Evolutionary conservation across 78 protist genomes (phyloP), one percentile per base, ranked within the genome.

Genomic region (Emiliania huxleyi): DNA sequence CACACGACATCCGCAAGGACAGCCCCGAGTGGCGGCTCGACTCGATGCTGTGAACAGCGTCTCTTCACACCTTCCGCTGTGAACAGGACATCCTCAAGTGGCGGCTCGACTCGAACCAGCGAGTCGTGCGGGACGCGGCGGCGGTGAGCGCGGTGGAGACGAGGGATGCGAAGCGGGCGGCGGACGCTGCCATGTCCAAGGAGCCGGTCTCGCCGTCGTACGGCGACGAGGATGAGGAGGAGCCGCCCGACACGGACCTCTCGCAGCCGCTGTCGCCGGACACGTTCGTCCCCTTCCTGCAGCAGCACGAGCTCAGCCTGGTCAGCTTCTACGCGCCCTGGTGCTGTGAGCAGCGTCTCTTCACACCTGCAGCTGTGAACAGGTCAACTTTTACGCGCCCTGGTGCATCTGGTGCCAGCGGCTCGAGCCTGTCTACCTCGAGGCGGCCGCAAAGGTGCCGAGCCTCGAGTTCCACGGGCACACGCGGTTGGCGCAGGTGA

Each of bases 311-410:
- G n/a, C 52, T 81, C 37, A 26, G 12, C 29, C 18, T 81, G 6
- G 89, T 81, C 89, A 81, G 44, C 89, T 81, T 81, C 89, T 81
- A n/a, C 55, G 89, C 89, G 55, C 89, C 89, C 38, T 81, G 89
- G 89, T n/a, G n/a, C n/a, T n/a, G n/a, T n/a, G n/a, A n/a, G n/a
- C n/a, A n/a, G n/a, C n/a, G n/a, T n/a, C n/a, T n/a, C n/a, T n/a
- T n/a, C n/a, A n/a, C n/a, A n/a, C n/a, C n/a, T n/a, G n/a, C n/a
- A n/a, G n/a, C n/a, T n/a, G n/a, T n/a, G n/a, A n/a, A n/a, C n/a
- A n/a, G n/a, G n/a, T n/a, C n/a, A n/a, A n/a, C n/a, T n/a, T n/a
- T n/a, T n/a, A n/a, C n/a, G n/a, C n/a, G n/a, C n/a, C n/a, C n/a
- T n/a, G n/a, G n/a, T 77, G 85, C 85, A 77, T 77, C 46, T 77